Evolutionary conservation across 2,329 filamentous ascomycete genomes (phyloP).

Genomic region (Pseudocercospora vitis): DNA sequence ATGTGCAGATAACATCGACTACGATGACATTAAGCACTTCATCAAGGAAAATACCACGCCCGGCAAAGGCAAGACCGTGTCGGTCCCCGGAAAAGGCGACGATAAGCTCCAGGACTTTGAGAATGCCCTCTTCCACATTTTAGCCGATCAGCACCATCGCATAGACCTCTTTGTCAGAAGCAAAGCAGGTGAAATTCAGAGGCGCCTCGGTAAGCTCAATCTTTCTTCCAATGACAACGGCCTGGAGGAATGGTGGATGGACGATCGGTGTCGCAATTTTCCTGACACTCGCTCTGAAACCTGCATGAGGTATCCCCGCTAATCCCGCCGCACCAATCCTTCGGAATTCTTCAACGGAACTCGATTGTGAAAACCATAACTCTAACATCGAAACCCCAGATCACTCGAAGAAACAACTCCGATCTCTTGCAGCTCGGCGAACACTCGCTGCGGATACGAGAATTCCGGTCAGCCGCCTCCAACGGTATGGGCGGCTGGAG

Average conservation of each 20-base stretch:
- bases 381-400: slow-evolving; percentile 22
- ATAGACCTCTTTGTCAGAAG: slow-evolving; percentile 76
- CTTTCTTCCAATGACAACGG: slow-evolving; percentile 8
- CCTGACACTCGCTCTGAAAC: background rate
- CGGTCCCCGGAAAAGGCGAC: slow-evolving; percentile 67
- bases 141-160: slow-evolving; percentile 73
- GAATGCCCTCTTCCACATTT: slow-evolving; percentile 66
- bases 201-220: slow-evolving; percentile 61
- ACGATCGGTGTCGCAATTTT: slow-evolving; percentile 3
- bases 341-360: background rate
- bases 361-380: background rate
- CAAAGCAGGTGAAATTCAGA: slow-evolving; percentile 75
- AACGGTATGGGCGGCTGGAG: slow-evolving; percentile 53
- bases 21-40: slow-evolving; percentile 80
- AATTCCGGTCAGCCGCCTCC: slow-evolving; percentile 48
- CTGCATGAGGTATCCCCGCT: slow-evolving; percentile 12
- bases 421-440: slow-evolving; percentile 28
- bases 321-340: background rate
- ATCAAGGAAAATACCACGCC: slow-evolving; percentile 78
- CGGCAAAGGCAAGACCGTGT: slow-evolving; percentile 67
- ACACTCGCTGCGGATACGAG: slow-evolving; percentile 30
- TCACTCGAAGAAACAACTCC: slow-evolving; percentile 34
- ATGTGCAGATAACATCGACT: slow-evolving; percentile 75
- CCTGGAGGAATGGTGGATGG: background rate
- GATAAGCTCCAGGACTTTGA: slow-evolving; percentile 62